These are phyloP conservation scores for Platismatia glauca DNA, from an alignment of 495 filamentous ascomycete genomes.

Conservation along the genomic window DNA sequence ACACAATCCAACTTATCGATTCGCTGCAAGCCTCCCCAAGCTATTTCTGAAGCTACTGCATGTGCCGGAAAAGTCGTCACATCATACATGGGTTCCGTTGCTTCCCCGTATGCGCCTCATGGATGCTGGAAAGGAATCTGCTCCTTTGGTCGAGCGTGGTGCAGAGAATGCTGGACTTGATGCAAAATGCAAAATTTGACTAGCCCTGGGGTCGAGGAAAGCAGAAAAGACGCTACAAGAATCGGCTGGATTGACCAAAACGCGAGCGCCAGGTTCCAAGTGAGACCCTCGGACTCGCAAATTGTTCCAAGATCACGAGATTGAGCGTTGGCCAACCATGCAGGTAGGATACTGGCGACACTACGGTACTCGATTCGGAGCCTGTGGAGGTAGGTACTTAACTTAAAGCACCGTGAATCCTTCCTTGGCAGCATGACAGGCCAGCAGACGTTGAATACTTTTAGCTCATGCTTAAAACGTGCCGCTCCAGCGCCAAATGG, in stretches of 20 bases:
- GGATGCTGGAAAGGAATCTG: not conserved
- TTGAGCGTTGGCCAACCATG: not conserved
- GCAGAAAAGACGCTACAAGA: not conserved
- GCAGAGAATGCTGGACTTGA: not conserved
- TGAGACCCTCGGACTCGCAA: not conserved
- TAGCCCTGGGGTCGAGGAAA: not conserved
- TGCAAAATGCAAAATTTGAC: not conserved
- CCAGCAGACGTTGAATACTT: conserved; percentile 1
- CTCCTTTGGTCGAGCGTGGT: not conserved
- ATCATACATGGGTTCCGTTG: conserved; percentile 8
- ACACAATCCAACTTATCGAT: not conserved
- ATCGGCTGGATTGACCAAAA: not conserved
- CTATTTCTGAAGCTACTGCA: conserved; percentile 10
- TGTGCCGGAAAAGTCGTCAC: conserved; percentile 10
- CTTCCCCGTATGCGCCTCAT: conserved; percentile 6
- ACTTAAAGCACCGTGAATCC: not conserved
- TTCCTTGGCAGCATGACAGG: conserved; percentile 3
- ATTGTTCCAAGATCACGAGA: conserved; percentile 7
- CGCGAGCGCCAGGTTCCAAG: not conserved
- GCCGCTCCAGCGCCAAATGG: conserved; percentile 4
- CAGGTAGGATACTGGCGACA: not conserved
- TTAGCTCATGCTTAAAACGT: not conserved
- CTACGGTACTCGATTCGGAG: not conserved
- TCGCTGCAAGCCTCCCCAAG: not conserved
- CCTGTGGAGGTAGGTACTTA: too few species aligned